Evolutionary conservation across 2,329 filamentous ascomycete species (phyloP).

Genomic region (Stylonectria norvegica): DNA sequence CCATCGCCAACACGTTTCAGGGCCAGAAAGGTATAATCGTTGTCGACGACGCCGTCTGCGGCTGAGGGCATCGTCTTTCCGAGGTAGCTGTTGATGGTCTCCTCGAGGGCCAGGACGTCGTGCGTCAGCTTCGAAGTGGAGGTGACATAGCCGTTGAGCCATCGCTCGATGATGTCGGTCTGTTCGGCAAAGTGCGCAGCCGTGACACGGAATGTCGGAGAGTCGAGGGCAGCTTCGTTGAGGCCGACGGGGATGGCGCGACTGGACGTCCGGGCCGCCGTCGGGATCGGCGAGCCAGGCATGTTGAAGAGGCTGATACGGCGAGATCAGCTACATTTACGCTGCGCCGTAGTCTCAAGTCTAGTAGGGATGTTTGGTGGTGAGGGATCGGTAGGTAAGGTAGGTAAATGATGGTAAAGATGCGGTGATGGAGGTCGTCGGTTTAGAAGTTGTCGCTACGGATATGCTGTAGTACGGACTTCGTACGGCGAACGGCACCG

Average conservation of each 20-base stretch:
- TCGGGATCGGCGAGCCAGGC: constrained; percentile 15
- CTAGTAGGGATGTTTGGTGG: constrained; percentile 17
- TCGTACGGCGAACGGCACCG: too few species aligned
- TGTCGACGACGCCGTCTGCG: constrained; percentile 83
- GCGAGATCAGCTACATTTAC: constrained; percentile 26
- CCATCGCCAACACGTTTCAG: constrained; percentile 83
- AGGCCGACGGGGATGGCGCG: constrained; percentile 68
- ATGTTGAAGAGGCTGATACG: too few species aligned
- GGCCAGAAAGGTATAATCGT: constrained; percentile 89
- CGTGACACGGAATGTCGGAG: constrained; percentile 88
- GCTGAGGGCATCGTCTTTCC: constrained; percentile 71
- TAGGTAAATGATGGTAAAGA: too few species aligned
- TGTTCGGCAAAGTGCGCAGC: constrained; percentile 86
- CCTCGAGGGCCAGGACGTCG: constrained; percentile 71
- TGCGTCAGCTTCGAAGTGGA: constrained; percentile 54
- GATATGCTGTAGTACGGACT: too few species aligned
- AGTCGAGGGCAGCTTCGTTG: constrained; percentile 94
- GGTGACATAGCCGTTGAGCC: constrained; percentile 67
- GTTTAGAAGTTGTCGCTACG: too few species aligned
- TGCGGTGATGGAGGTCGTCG: too few species aligned
- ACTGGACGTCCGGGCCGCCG: constrained; percentile 22
- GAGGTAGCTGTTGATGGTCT: constrained; percentile 73
- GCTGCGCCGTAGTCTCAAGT: constrained; percentile 24
- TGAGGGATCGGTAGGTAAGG: too few species aligned
- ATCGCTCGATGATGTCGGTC: constrained; percentile 84